Evolutionary conservation across 306 rosid genomes (phyloP).

Genomic region (Ammopiptanthus mongolicus): DNA sequence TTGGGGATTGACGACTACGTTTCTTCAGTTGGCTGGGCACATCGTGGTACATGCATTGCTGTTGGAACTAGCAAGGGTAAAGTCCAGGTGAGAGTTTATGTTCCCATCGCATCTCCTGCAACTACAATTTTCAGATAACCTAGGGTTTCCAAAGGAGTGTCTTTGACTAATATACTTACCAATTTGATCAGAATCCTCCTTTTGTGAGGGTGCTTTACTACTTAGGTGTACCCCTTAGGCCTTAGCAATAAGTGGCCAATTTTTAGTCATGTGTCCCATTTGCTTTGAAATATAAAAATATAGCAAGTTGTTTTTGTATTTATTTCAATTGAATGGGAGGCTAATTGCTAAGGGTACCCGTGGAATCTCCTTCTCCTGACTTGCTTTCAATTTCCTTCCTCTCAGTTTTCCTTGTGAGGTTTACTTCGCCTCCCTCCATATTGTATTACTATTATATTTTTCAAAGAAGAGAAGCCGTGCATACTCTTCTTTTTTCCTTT

Average conservation of each 20-base stretch:
- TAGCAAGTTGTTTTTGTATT: not conserved
- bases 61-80: slow-evolving; percentile 81
- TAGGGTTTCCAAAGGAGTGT: not conserved
- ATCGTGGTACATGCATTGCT: slow-evolving; percentile 74
- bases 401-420: not conserved
- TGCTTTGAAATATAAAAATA: not conserved
- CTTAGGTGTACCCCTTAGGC: not conserved
- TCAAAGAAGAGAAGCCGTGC: not conserved
- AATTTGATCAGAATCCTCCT: not conserved
- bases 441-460: not conserved
- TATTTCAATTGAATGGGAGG: not conserved
- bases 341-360: not conserved
- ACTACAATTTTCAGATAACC: not conserved
- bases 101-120: not conserved
- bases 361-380: not conserved
- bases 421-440: not conserved
- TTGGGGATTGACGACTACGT: slow-evolving; percentile 76
- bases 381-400: not conserved
- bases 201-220: not conserved
- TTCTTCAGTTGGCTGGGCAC: slow-evolving; percentile 92
- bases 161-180: not conserved
- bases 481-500: not conserved
- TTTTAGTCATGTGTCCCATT: not conserved
- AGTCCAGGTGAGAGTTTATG: slow-evolving; percentile 61
- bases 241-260: not conserved